Evolutionary conservation across 1,284 basidiomycete genomes (phyloP).

Genomic region (Leccinum huronense): DNA sequence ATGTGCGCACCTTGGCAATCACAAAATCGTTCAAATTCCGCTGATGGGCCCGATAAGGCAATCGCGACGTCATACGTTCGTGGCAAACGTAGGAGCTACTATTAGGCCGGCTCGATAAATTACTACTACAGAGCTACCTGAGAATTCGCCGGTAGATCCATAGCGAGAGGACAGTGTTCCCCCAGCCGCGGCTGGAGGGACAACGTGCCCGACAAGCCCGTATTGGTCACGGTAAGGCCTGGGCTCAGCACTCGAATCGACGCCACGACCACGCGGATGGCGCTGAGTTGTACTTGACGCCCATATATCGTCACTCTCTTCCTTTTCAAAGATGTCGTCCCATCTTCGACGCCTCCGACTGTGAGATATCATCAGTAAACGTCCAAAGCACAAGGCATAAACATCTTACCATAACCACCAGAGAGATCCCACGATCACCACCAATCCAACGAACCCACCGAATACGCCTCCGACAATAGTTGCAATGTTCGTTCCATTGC

Average conservation of each 20-base stretch:
- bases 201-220: constrained; percentile 47
- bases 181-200: constrained; percentile 37
- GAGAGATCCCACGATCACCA: constrained; percentile 41
- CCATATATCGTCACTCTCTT: constrained; percentile 23
- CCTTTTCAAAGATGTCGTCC: constrained; percentile 50
- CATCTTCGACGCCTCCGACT: constrained; percentile 48
- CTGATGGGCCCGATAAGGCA: no score
- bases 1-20: no score
- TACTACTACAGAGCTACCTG: constrained; percentile 7
- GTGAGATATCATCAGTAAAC: constrained; percentile 15
- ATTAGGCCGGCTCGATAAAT: no score
- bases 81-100: no score
- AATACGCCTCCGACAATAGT: constrained; percentile 54
- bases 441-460: constrained; percentile 50
- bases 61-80: no score
- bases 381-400: constrained; percentile 5
- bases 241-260: constrained; percentile 28
- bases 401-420: constrained; percentile 50
- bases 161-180: constrained; percentile 35
- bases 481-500: constrained; percentile 36
- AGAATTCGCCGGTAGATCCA: constrained; percentile 24
- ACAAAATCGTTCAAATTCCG: no score
- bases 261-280: constrained; percentile 16
- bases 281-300: constrained; percentile 9
- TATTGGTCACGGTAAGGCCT: constrained; percentile 47